These are phyloP conservation scores for Penicillium sp. DNA, from an alignment of 2,329 filamentous ascomycete genomes.

Conservation along the genomic window DNA sequence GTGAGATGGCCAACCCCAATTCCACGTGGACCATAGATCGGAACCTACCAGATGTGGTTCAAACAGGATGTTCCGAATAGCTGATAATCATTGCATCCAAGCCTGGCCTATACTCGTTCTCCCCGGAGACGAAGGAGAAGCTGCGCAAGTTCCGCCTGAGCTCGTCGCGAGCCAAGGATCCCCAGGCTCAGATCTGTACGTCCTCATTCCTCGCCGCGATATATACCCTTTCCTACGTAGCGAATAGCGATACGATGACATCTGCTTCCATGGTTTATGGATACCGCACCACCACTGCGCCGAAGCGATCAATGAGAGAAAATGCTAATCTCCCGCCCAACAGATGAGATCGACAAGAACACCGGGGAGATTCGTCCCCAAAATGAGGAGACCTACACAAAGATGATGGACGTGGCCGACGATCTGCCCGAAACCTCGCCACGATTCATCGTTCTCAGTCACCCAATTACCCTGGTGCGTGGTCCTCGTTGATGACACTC, in stretches of 20 bases:
- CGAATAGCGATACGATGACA: neutral
- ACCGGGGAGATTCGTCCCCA: slow-evolving; percentile 87
- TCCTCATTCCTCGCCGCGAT: slow-evolving; percentile 2
- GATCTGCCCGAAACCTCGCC: slow-evolving; percentile 92
- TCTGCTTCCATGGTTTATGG: neutral
- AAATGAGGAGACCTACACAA: slow-evolving; percentile 77
- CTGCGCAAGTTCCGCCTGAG: slow-evolving; percentile 92
- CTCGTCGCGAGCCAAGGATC: slow-evolving; percentile 81
- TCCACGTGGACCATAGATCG: neutral
- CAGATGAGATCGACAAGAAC: slow-evolving; percentile 87
- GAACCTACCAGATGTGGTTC: neutral
- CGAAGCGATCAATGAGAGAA: neutral
- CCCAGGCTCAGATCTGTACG: slow-evolving; percentile 93
- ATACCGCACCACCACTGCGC: neutral
- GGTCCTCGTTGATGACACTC: slow-evolving; percentile 4
- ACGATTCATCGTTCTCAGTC: slow-evolving; percentile 85
- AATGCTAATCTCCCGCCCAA: slow-evolving; percentile 5
- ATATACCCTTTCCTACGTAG: neutral
- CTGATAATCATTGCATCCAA: slow-evolving; percentile 62
- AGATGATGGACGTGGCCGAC: slow-evolving; percentile 77
- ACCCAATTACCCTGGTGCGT: slow-evolving; percentile 80
- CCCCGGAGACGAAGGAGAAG: slow-evolving; percentile 81
- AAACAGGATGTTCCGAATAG: neutral
- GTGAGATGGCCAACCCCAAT: slow-evolving; percentile 2
- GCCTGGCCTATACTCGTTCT: slow-evolving; percentile 89